Evolutionary conservation across 2,329 filamentous ascomycete genomes (phyloP), one percentile per base, ranked within the genome.

Genomic region (Alternaria sp.): DNA sequence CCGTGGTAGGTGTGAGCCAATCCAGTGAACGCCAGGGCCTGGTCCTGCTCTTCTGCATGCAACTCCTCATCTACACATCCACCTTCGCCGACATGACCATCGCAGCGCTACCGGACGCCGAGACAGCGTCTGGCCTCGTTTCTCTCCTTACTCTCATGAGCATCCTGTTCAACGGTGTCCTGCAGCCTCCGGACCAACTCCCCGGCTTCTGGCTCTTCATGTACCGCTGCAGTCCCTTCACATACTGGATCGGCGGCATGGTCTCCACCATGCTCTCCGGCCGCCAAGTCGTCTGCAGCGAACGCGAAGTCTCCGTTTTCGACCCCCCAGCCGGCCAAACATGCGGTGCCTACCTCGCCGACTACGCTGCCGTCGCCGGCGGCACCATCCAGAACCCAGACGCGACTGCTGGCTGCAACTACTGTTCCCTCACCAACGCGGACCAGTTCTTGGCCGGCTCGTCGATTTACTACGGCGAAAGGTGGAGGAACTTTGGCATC

Each of bases 141-240:
- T 69, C 69, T 1, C 80, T 93, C 1, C 88, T 92, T 68, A 88
- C 81, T 61, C 81, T 84, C n/a, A 85, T 86, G 76, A 83, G 64
- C 77, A 73, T 76, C 15, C 57, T 77, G 6, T 77, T 77, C 65
- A 73, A 82, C 68, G 83, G 89, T 74, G 90, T 92, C 4, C 80
- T 93, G 57, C 87, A 90, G 63, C 78, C 84, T 0, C 86, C 89
- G 0, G 63, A 73, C 4, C 83, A 84, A 0, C 82, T 93, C 1
- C 90, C 91, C 0, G 84, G 87, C 0, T 93, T 93, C 81, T 93
- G 91, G 91, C 88, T 88, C 64, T 93, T 92, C 81, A 93, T 93
- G 90, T 91, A 92, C 77, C 85, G 87, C 25, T 83, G 88, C 11
- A 88, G 86, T 0, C 89, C 89, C 0, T 89, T 91, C 62, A 91